These are phyloP conservation scores for Diaporthe amygdali DNA, from an alignment of 2,329 filamentous ascomycete species.

Conservation along the genomic window DNA sequence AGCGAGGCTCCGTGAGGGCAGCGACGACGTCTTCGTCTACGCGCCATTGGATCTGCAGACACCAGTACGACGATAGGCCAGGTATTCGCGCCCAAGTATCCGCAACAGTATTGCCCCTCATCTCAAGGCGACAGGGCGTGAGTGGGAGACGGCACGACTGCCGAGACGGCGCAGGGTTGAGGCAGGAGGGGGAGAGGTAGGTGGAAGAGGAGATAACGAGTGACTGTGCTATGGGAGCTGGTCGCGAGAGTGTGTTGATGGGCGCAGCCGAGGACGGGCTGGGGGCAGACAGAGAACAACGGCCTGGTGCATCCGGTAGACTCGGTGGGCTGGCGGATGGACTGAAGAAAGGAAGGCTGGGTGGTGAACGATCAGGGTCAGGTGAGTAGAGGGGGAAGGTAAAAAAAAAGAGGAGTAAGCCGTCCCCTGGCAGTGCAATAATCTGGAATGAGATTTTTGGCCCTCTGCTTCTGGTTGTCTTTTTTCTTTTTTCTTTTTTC, in stretches of 20 bases:
- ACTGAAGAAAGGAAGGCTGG: not conserved
- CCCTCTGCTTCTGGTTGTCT: too few relatives aligned
- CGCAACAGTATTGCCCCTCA: constrained; percentile 23
- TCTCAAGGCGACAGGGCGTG: constrained; percentile 9
- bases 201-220: not conserved
- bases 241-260: not conserved
- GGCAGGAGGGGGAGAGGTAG: not conserved
- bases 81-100: constrained; percentile 24
- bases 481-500: not conserved
- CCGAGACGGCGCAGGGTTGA: not conserved
- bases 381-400: not conserved
- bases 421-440: not conserved
- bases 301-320: not conserved
- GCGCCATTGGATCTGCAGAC: constrained; percentile 26
- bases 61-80: constrained; percentile 26
- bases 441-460: too few relatives aligned
- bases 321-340: not conserved
- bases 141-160: not conserved
- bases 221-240: not conserved
- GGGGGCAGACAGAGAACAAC: not conserved
- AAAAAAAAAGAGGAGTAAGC: constrained; percentile 8
- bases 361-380: not conserved
- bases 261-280: not conserved
- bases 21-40: constrained; percentile 26
- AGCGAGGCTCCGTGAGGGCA: constrained; percentile 23